Conservation (phyloP, 1,284 basidiomycete genomes). For the Melanopsichium pennsylvanicum region DNA sequence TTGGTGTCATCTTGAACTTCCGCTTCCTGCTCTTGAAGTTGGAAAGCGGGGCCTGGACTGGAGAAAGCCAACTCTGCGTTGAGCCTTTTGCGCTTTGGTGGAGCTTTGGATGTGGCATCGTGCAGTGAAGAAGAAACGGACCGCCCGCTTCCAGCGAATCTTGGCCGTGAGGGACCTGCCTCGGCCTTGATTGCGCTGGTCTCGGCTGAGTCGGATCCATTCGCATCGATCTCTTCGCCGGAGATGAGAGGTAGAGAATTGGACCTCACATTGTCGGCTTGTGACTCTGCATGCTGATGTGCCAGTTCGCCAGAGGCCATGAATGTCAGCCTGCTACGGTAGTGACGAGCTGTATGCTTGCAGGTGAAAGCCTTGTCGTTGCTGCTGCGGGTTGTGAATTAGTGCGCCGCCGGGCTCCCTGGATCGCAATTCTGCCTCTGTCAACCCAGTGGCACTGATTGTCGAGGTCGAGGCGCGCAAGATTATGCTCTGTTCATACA, state of each 20-base stretch:
- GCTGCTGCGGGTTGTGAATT: too few species aligned
- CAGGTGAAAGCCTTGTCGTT: constrained; percentile 1
- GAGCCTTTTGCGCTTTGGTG: constrained; percentile 46
- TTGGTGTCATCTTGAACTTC: constrained; percentile 10
- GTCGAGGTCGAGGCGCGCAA: too few species aligned
- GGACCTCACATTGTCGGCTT: constrained; percentile 25
- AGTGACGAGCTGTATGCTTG: constrained; percentile 1
- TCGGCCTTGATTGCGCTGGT: neutral
- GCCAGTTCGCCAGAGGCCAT: constrained; percentile 29
- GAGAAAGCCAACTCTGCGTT: constrained; percentile 58
- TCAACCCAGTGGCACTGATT: neutral
- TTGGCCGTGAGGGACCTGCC: constrained; percentile 19
- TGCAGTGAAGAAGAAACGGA: constrained; percentile 14
- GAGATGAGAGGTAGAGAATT: constrained; percentile 3
- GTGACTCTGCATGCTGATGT: constrained; percentile 26
- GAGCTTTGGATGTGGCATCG: constrained; percentile 15
- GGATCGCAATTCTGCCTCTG: neutral
- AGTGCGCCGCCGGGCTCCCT: too few species aligned
- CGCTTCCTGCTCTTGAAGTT: constrained; percentile 13
- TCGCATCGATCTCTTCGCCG: constrained; percentile 3
- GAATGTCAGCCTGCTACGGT: constrained; percentile 20
- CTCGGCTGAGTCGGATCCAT: constrained; percentile 2
- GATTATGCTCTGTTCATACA: constrained; percentile 5
- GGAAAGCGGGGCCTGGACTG: constrained; percentile 59
- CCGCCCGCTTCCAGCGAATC: constrained; percentile 7